Evolutionary conservation across 768 basidiomycete species (phyloP), one percentile per base, ranked within the genome.

Genomic region (Termitomyces sp.): DNA sequence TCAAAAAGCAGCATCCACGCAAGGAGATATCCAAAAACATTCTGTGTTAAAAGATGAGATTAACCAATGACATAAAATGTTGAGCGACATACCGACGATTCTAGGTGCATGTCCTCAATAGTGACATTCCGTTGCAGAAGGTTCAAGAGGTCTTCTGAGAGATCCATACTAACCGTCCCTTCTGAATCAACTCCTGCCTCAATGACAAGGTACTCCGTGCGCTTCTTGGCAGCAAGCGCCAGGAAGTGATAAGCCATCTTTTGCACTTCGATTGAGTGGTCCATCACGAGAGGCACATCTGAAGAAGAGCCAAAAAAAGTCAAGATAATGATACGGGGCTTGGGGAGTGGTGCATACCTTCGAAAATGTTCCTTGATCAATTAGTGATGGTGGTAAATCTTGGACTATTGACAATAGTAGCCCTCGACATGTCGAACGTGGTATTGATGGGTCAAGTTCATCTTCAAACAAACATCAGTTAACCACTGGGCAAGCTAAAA

Each of bases 1-100:
- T 95, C 92, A 60, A 97, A 88, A 1, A 87, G 68, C n/a, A 93
- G 74, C 87, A 95, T 91, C 95, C 94, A 97, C 2, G 81, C 83
- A 9, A 97, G 79, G n/a, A 97, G 73, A 61, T 84, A 82, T 4
- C 87, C 85, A 60, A 91, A 85, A 2, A 82, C 67, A 49, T 75
- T 77, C 78, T 79, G 46, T 71, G 62, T 46, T 30, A 32, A 57
- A 46, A 14, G 30, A 42, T 50, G 26, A 37, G 34, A 22, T n/a
- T 12, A 24, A 13, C 24, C 26, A 32, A 13, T 53, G n/a, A 18
- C 1, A 10, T 22, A 13, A 43, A 10, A 7, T 22, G 30, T n/a
- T 7, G 26, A 7, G 9, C 30, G 33, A 27, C 71, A 49, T 55
- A 82, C 76, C 62, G 76, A 69, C 50, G 76, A 74, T 2, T 74